Conservation (phyloP, 2,329 filamentous ascomycete species). For the Cytospora piceicola region DNA sequence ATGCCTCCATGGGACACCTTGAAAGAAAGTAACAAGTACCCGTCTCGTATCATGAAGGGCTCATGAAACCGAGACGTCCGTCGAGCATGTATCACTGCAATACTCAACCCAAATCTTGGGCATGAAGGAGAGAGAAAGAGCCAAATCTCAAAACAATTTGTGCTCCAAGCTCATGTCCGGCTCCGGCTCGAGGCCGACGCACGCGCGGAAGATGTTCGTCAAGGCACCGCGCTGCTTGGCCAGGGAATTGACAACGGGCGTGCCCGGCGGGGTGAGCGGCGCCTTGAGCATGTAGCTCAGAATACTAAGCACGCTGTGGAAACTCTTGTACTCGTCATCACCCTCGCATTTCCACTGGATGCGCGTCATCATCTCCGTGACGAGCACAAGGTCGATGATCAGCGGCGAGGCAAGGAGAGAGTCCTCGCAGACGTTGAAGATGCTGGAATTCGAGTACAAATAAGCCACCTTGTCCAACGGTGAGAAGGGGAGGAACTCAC, state of each 20-base stretch:
- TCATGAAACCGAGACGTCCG: too few species aligned
- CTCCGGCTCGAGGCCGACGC: constrained; percentile 94
- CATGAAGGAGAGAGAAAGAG: too few species aligned
- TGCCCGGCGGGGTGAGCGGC: constrained; percentile 89
- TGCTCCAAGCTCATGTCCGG: constrained; percentile 72
- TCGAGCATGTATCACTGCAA: background rate
- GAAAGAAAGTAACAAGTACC: background rate
- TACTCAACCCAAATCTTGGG: background rate
- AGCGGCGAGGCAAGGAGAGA: constrained; percentile 92
- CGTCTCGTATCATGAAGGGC: too few species aligned
- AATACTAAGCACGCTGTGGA: constrained; percentile 96
- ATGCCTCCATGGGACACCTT: background rate
- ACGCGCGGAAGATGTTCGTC: constrained; percentile 98
- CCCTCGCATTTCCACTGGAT: constrained; percentile 82
- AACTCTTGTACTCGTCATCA: constrained; percentile 78
- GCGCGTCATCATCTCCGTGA: constrained; percentile 98
- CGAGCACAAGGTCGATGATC: constrained; percentile 93
- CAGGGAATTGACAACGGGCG: constrained; percentile 92
- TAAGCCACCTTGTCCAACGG: constrained; percentile 28
- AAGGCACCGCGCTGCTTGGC: constrained; percentile 94
- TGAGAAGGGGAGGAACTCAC: constrained; percentile 47
- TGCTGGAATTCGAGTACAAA: constrained; percentile 48
- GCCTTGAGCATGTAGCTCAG: constrained; percentile 99
- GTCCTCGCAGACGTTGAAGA: constrained; percentile 99
- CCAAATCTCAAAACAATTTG: constrained; percentile 25